Conservation (phyloP, 805 yeast genomes). For the Saccharomycopsis amapae region DNA sequence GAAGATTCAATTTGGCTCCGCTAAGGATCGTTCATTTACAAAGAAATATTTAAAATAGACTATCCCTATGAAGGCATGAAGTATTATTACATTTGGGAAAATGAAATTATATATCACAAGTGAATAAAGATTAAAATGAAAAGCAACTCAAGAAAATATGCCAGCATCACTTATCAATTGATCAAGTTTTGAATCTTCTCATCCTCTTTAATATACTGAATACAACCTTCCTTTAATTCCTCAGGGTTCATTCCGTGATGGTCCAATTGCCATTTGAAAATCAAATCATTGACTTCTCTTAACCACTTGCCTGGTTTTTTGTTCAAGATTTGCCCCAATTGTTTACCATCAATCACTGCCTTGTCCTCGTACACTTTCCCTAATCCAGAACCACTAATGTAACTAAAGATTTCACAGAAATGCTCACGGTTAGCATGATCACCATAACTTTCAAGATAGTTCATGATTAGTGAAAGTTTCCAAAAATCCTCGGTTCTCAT, state of each 20-base stretch:
- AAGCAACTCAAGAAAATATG: neutral
- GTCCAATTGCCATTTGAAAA: conserved; percentile 72
- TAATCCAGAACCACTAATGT: conserved; percentile 32
- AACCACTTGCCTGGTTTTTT: conserved; percentile 88
- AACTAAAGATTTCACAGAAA: conserved; percentile 21
- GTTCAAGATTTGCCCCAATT: conserved; percentile 42
- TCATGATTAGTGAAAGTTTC: conserved; percentile 16
- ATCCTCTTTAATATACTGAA: neutral
- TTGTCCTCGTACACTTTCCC: conserved; percentile 42
- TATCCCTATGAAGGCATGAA: too few relatives aligned
- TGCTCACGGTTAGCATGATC: conserved; percentile 21
- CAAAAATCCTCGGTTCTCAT: conserved; percentile 13
- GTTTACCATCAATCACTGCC: conserved; percentile 73
- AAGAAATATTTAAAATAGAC: too few relatives aligned
- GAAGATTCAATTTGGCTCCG: too few relatives aligned
- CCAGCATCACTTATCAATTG: neutral
- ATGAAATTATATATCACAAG: too few relatives aligned
- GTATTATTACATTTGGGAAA: too few relatives aligned
- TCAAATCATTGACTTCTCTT: conserved; percentile 44
- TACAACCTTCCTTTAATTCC: neutral
- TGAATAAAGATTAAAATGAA: too few relatives aligned
- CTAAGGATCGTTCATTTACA: too few relatives aligned
- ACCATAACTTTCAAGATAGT: conserved; percentile 13
- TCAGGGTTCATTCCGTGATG: conserved; percentile 26
- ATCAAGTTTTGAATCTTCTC: neutral